phyloP scores from a whole-genome alignment of 148 eudicot species.

The Oxyria digyna region DNA sequence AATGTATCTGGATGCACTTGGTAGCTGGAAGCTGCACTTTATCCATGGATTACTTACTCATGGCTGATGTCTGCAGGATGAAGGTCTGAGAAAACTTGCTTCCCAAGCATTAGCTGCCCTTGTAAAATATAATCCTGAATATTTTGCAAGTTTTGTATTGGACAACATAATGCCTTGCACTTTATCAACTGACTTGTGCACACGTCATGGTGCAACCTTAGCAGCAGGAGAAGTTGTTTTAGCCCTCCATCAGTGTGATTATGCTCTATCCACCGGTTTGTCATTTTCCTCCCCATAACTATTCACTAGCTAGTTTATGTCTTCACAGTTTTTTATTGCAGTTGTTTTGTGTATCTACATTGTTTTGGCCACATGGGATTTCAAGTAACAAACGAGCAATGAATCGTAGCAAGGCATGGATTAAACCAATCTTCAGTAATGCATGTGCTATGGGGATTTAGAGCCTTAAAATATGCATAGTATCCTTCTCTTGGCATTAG shows the following conservation, averaged over 20 bases:
- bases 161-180: slow-evolving; percentile 72
- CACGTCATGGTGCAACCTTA: slow-evolving; percentile 95
- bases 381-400: neutral
- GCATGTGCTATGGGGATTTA: neutral
- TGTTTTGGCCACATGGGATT: neutral
- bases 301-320: neutral
- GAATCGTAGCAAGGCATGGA: neutral
- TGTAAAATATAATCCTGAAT: slow-evolving; percentile 65
- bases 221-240: slow-evolving; percentile 83
- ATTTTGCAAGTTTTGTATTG: slow-evolving; percentile 56
- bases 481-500: neutral
- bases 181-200: slow-evolving; percentile 86
- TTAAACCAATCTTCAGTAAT: neutral
- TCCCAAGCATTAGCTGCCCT: slow-evolving; percentile 76
- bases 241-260: slow-evolving; percentile 49
- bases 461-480: neutral
- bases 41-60: slow-evolving; percentile 8
- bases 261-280: slow-evolving; percentile 61
- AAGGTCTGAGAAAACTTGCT: slow-evolving; percentile 91
- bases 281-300: neutral
- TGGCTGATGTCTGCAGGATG: slow-evolving; percentile 46
- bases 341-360: neutral
- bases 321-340: neutral
- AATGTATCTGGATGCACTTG: neutral
- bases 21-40: neutral